A percentile compares a stretch with the other conserved stretches of the same genome.
phyloP scores from a whole-genome alignment of 371 early-diverging fungal genomes.

The Mortierella sp. region DNA sequence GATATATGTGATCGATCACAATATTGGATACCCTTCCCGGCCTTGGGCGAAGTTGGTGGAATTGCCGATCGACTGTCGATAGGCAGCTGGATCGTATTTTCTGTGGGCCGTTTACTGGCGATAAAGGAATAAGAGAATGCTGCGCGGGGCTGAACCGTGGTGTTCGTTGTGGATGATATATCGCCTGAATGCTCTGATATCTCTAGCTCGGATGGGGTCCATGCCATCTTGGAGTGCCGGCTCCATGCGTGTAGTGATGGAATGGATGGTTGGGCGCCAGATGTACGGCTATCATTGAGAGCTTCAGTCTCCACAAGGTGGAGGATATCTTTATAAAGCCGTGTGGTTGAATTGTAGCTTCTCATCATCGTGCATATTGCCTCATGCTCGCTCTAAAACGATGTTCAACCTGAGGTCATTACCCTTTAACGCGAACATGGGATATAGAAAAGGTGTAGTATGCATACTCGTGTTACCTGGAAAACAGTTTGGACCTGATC shows the following conservation, averaged over 20 bases:
- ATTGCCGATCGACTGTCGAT: too few relatives aligned
- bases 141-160: too few relatives aligned
- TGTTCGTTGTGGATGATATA: too few relatives aligned
- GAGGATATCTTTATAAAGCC: conserved; percentile 15
- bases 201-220: too few relatives aligned
- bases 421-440: not conserved
- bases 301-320: not conserved
- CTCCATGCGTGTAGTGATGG: not conserved
- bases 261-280: not conserved
- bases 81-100: too few relatives aligned
- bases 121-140: too few relatives aligned
- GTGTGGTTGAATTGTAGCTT: conserved; percentile 14
- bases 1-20: not conserved
- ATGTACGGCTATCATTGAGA: not conserved
- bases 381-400: conserved; percentile 14
- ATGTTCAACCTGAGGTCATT: not conserved
- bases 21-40: too few relatives aligned
- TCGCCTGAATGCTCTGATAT: too few relatives aligned
- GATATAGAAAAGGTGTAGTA: not conserved
- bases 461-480: not conserved
- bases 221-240: too few relatives aligned
- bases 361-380: conserved; percentile 14
- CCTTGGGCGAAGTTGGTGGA: too few relatives aligned
- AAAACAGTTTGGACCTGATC: conserved; percentile 12
- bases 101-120: too few relatives aligned